These are phyloP conservation scores for Thielaviopsis cerberus DNA, from an alignment of 2,329 filamentous ascomycete species.

Conservation along the genomic window DNA sequence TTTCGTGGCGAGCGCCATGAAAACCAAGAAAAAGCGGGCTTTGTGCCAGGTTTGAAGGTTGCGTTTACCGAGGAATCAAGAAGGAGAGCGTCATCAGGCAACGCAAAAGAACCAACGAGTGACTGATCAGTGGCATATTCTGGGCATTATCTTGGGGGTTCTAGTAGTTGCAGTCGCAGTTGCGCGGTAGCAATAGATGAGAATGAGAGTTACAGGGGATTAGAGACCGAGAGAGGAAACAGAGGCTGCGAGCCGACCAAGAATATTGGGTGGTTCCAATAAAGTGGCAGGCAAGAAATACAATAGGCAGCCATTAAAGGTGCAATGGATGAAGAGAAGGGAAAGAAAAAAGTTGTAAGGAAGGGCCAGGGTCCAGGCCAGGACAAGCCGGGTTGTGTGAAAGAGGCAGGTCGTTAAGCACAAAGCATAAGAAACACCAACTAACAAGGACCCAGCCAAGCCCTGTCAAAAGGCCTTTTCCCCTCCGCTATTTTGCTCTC, in stretches of 20 bases:
- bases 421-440: not conserved
- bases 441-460: not conserved
- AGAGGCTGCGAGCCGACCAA: not conserved
- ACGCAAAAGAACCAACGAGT: not conserved
- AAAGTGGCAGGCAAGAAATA: not conserved
- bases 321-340: not conserved
- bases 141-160: not conserved
- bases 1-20: too few species aligned
- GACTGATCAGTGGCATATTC: not conserved
- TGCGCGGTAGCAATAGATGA: not conserved
- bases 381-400: not conserved
- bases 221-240: not conserved
- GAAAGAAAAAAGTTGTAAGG: not conserved
- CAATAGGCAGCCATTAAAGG: not conserved
- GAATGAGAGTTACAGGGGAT: not conserved
- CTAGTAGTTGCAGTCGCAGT: not conserved
- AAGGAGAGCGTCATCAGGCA: not conserved
- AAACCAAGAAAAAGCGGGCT: not conserved
- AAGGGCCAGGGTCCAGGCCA: not conserved
- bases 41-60: not conserved
- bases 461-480: not conserved
- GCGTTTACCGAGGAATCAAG: not conserved
- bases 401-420: constrained; percentile 2
- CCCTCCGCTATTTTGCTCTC: not conserved
- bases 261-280: not conserved